Base-by-base conservation (phyloP, 371 early-diverging fungal species). In the Mortierella sp. region DNA sequence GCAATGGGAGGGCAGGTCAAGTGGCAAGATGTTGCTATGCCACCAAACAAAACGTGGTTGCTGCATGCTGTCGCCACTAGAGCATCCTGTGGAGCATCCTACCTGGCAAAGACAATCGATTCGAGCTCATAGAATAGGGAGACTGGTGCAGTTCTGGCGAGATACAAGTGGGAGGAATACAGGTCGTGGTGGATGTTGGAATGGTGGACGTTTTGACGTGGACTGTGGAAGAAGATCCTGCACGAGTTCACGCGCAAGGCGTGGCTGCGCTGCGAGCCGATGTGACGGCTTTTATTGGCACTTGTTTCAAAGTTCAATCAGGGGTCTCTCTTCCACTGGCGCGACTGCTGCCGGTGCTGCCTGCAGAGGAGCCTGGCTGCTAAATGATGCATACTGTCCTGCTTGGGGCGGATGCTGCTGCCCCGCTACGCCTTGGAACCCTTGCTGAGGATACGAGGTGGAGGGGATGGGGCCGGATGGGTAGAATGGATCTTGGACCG, bases 311-410 rank as follows among this genome's bases (percentile, higher is more conserved):
- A 74, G 39, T 54, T 74, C 74, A 9, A 74, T 74, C 43, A 74
- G 44, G 22, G 74, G 74, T 24, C 63, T 67, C 50, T 74, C 74
- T 22, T 74, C 74, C 34, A 59, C 74, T 27, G 66, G 58, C 0
- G 21, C 60, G 5, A 55, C 54, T 16, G 53, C 49, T 0, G 37
- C 57, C n/a, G 70, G 54, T 22, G 48, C 54, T n/a, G 34, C 45
- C 12, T 60, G 68, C 10, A 10, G 34, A 34, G 34, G 4, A 10
- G 10, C 10, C 41, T 52, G 62, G 14, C 27, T 37, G 44, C 16
- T 22, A 45, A 51, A 63, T 2, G 63, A 60, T 16, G 69, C 61
- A 22, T 62, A 67, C 0, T 64, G 65, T 14, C 58, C 24, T 43
- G 22, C 7, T 25, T 17, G n/a, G 37, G 19, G 41, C 21, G 24